A percentile compares a stretch with the other conserved stretches of the same genome.
phyloP scores from a whole-genome alignment of 306 rosid species.

The Pyrus communis region DNA sequence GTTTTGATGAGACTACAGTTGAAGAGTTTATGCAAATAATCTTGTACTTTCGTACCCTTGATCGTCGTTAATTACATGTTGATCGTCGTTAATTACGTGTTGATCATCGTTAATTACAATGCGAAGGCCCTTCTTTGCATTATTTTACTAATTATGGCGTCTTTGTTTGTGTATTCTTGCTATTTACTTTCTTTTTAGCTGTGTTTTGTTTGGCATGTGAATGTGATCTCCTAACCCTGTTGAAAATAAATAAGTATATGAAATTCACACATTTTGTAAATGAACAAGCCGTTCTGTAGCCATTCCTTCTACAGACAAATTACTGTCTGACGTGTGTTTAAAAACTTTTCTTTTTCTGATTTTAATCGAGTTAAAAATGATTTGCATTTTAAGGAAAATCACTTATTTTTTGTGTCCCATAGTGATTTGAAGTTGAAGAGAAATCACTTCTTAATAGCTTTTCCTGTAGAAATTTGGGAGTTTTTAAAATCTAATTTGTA shows the following conservation, averaged over 20 bases:
- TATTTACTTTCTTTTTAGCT: neutral
- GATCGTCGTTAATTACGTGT: neutral
- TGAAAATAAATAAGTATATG: too few species aligned
- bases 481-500: too few species aligned
- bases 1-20: slow-evolving; percentile 2
- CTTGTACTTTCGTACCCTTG: slow-evolving; percentile 5
- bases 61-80: neutral
- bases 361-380: neutral
- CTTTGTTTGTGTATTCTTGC: neutral
- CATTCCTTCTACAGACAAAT: too few species aligned
- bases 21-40: slow-evolving; percentile 17
- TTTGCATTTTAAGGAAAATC: neutral
- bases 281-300: too few species aligned
- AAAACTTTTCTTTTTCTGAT: too few species aligned
- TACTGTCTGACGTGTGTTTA: accelerated
- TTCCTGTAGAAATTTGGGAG: too few species aligned
- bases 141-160: neutral
- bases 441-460: too few species aligned
- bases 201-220: too few species aligned
- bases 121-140: slow-evolving; percentile 14
- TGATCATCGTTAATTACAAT: neutral
- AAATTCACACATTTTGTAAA: neutral
- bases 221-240: too few species aligned
- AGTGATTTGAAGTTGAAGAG: too few species aligned
- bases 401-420: too few species aligned